A percentile compares a stretch with the other conserved stretches of the same genome.
Evolutionary conservation across 2,329 filamentous ascomycete species (phyloP).

Genomic region (Arthrobotrys iridis): DNA sequence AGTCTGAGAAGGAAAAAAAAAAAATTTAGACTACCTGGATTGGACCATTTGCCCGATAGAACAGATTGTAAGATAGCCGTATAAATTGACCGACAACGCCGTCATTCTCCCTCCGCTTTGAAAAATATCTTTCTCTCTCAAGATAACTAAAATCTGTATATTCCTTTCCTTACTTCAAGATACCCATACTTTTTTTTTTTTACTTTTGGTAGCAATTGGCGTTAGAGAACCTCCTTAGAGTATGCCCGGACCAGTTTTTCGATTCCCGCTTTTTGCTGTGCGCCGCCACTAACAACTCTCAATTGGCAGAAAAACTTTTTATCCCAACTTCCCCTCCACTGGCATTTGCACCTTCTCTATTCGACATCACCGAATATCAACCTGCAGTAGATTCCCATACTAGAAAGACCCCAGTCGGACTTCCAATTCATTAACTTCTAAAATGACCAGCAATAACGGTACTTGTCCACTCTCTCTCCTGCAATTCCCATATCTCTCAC

Average conservation of each 20-base stretch:
- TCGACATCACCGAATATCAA: conserved; percentile 22
- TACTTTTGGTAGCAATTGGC: conserved; percentile 48
- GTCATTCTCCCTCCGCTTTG: conserved; percentile 23
- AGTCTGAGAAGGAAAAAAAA: conserved; percentile 21
- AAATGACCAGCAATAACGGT: conserved; percentile 48
- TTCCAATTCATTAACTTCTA: conserved; percentile 29
- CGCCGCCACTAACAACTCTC: conserved; percentile 33
- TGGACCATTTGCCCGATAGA: conserved; percentile 14
- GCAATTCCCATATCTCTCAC: neutral
- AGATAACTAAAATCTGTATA: conserved; percentile 12
- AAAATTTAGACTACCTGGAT: conserved; percentile 33
- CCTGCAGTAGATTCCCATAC: conserved; percentile 23
- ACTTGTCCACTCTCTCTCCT: conserved; percentile 8
- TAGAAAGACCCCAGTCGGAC: conserved; percentile 25
- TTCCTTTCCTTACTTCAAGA: conserved; percentile 37
- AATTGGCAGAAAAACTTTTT: conserved; percentile 42
- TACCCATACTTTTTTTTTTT: conserved; percentile 51
- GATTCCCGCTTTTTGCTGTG: neutral
- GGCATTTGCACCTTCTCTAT: conserved; percentile 54
- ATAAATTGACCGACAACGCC: conserved; percentile 52
- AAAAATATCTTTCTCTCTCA: conserved; percentile 34
- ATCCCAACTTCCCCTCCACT: conserved; percentile 27
- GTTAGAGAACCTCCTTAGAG: conserved; percentile 33
- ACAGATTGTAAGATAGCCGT: conserved; percentile 6
- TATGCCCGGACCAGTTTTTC: neutral